Evolutionary conservation across 331 rosid genomes (phyloP), one percentile per base, ranked within the genome.

Genomic region (Arachis monticola): DNA sequence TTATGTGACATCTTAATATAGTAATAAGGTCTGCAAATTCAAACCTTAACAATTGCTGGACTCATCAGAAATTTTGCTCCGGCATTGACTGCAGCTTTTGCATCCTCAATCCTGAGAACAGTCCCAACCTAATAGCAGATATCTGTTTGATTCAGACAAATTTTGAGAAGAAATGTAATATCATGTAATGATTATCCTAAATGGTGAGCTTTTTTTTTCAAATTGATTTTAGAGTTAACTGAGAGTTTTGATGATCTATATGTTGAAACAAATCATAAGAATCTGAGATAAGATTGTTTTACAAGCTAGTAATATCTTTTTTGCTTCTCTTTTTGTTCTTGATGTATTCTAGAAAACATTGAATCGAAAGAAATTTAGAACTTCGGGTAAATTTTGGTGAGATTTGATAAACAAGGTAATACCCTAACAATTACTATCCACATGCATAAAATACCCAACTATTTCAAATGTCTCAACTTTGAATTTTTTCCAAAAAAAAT

Each of bases 41-140:
- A 81, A 74, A 85, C 97, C 90, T 83, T 93, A 58, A 93, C 92
- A 77, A 60, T 76, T 55, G 87, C 91, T 74, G 98, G 98, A 76
- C 98, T 93, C 98, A 93, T 86, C 5, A 93, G 74, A 67, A 93
- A 93, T 77, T 89, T 93, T 74, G 98, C 98, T 70, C 98, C 98
- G n/a, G 91, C 81, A 5, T 71, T 80, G 52, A 81, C 80, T 76
- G 97, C 96, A 74, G 65, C 22, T 81, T 81, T 83, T 52, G 98
- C 97, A 84, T 93, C 98, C 84, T 89, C 87, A 63, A 83, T 70
- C 80, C 80, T 84, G 48, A 93, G 89, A 59, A 93, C 91, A 58
- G 98, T 93, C 80, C 98, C 98, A 67, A 91, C 96, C 98, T 93
- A 84, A 67, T 67, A 70, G 71, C 62, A 78, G 40, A 77, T 42